A percentile compares a stretch with the other conserved stretches of the same genome.
These are phyloP conservation scores for Crassisporium funariophilum DNA, from an alignment of 768 basidiomycete species.

Conservation along the genomic window DNA sequence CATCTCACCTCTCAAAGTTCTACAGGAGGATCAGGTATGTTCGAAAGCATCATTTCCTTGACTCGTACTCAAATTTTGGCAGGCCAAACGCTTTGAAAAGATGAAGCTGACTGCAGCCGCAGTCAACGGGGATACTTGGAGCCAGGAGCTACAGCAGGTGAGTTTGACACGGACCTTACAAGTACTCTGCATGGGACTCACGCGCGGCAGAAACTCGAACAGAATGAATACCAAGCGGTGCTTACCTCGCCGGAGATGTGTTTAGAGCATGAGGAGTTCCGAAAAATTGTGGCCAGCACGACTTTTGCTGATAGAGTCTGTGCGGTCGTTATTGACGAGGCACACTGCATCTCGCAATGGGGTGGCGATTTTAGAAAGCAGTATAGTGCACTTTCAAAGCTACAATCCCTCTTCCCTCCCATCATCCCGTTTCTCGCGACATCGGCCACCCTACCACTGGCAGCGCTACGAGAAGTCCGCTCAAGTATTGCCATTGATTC, in stretches of 20 bases:
- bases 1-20: slow-evolving; percentile 38
- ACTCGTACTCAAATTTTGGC: slow-evolving; percentile 9
- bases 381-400: slow-evolving; percentile 27
- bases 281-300: slow-evolving; percentile 17
- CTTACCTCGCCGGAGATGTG: slow-evolving; percentile 39
- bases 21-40: slow-evolving; percentile 38
- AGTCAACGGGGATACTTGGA: slow-evolving; percentile 40
- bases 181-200: not conserved
- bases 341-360: slow-evolving; percentile 26
- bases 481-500: slow-evolving; percentile 24
- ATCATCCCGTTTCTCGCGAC: slow-evolving; percentile 31
- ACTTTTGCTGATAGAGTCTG: slow-evolving; percentile 18
- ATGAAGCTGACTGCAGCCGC: slow-evolving; percentile 31
- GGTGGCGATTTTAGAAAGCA: slow-evolving; percentile 32
- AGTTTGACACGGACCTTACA: slow-evolving; percentile 2
- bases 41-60: not conserved
- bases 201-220: not conserved
- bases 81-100: slow-evolving; percentile 25
- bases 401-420: slow-evolving; percentile 31
- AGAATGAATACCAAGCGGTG: slow-evolving; percentile 18
- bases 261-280: slow-evolving; percentile 27
- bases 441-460: slow-evolving; percentile 36
- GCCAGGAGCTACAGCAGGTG: slow-evolving; percentile 28
- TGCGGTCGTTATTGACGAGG: slow-evolving; percentile 35
- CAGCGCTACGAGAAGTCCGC: slow-evolving; percentile 27